Conservation (phyloP, 148 eudicot species). For the Agrostemma githago region DNA sequence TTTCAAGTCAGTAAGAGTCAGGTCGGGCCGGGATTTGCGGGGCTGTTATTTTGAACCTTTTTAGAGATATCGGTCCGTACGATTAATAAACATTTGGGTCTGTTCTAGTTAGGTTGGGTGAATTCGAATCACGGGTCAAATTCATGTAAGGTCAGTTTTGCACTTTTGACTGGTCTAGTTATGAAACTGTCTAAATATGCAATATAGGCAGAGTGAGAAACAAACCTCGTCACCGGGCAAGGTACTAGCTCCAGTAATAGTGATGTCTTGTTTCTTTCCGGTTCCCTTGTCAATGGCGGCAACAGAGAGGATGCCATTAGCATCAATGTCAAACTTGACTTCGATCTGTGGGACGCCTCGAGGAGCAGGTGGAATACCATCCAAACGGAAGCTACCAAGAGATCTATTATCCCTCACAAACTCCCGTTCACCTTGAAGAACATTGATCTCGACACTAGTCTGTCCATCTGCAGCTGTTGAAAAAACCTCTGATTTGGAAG, state of each 20-base stretch:
- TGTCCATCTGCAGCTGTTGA: slow-evolving; percentile 99
- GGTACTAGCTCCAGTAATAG: slow-evolving; percentile 94
- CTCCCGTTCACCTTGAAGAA: slow-evolving; percentile 92
- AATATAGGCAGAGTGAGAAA: neutral
- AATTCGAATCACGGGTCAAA: too few species aligned
- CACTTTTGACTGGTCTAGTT: too few species aligned
- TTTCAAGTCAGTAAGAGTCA: too few species aligned
- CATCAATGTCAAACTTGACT: slow-evolving; percentile 90
- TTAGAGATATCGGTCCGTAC: too few species aligned
- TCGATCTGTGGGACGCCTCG: slow-evolving; percentile 95
- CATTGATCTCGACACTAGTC: slow-evolving; percentile 90
- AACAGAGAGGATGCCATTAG: slow-evolving; percentile 90
- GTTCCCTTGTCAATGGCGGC: slow-evolving; percentile 82
- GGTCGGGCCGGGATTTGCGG: too few species aligned
- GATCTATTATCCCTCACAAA: slow-evolving; percentile 92
- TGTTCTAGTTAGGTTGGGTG: too few species aligned
- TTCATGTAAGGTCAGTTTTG: too few species aligned
- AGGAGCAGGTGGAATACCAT: slow-evolving; percentile 95
- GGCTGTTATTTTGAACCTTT: too few species aligned
- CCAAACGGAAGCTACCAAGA: slow-evolving; percentile 89
- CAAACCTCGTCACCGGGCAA: slow-evolving; percentile 79
- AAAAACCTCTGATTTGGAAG: slow-evolving; percentile 93
- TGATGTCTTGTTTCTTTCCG: slow-evolving; percentile 93
- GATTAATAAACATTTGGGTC: too few species aligned
- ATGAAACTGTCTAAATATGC: neutral